Percentiles rank a stretch among this genome's conserved stretches.
Evolutionary conservation across 352 stramenopile genomes (phyloP).

Genomic region (Thraustochytrium striatum): DNA sequence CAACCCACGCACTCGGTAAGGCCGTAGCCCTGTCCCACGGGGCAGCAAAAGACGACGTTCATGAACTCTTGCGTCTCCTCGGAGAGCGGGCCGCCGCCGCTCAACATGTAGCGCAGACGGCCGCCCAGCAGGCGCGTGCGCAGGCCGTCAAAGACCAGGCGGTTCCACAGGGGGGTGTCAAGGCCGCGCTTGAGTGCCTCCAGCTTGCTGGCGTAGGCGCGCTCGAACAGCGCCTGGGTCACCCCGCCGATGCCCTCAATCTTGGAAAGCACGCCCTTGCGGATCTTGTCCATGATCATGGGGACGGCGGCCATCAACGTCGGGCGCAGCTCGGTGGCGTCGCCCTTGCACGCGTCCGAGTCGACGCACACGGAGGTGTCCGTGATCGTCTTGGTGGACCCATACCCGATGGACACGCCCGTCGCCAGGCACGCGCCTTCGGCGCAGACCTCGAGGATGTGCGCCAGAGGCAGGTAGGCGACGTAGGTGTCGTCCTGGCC

Average conservation of each 20-base stretch:
- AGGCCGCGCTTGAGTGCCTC: not conserved
- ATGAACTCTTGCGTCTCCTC: constrained; percentile 51
- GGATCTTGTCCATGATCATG: constrained; percentile 50
- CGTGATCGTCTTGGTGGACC: constrained; percentile 33
- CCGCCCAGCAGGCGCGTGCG: constrained; percentile 43
- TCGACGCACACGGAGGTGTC: constrained; percentile 42
- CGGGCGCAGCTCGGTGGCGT: constrained; percentile 39
- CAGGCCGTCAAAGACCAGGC: constrained; percentile 50
- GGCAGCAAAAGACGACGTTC: constrained; percentile 52
- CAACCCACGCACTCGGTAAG: constrained; percentile 39
- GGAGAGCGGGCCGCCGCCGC: constrained; percentile 45
- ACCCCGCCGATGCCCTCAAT: constrained; percentile 34
- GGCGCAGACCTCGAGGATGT: constrained; percentile 51
- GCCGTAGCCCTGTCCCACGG: constrained; percentile 48
- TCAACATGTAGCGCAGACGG: constrained; percentile 42
- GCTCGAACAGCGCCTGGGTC: constrained; percentile 37
- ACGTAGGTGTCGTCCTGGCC: constrained; percentile 42
- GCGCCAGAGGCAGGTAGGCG: constrained; percentile 51
- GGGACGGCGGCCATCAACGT: constrained; percentile 51
- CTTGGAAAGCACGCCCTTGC: constrained; percentile 31
- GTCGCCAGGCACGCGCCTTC: constrained; percentile 9
- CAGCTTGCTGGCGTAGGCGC: not conserved
- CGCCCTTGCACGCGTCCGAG: not conserved
- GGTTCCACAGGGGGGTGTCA: constrained; percentile 40
- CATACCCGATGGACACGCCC: constrained; percentile 47